phyloP scores from a whole-genome alignment of 129 eudicot genomes.

The Pittosporum tobira region DNA sequence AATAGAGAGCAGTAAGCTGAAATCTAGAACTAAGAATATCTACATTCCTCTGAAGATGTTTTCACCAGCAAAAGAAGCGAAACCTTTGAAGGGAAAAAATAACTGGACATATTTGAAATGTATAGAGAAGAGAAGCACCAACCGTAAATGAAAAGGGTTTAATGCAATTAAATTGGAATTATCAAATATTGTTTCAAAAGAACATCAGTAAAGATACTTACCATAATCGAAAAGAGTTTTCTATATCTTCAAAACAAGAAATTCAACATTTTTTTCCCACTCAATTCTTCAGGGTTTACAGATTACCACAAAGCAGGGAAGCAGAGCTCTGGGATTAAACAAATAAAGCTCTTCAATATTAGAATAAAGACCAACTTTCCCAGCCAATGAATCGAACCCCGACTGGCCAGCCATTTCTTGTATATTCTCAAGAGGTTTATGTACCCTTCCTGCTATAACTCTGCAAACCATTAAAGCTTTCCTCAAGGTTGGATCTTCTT shows the following conservation, averaged over 20 bases:
- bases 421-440: conserved; percentile 80
- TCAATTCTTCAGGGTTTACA: conserved; percentile 51
- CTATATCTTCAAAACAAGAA: conserved; percentile 1
- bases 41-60: conserved; percentile 4
- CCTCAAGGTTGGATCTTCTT: conserved; percentile 33
- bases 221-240: conserved; percentile 18
- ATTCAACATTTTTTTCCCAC: conserved; percentile 5
- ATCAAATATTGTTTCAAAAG: conserved; percentile 18
- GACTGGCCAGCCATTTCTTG: conserved; percentile 77
- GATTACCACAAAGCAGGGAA: conserved; percentile 93
- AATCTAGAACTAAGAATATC: not conserved
- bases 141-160: no score
- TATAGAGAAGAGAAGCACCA: conserved; percentile 10
- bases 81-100: not conserved
- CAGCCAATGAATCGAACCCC: conserved; percentile 97
- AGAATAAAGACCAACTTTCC: conserved; percentile 88
- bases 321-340: conserved; percentile 85
- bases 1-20: no score
- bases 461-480: conserved; percentile 89
- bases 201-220: conserved; percentile 18
- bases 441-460: conserved; percentile 95
- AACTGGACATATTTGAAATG: conserved; percentile 1
- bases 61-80: not conserved
- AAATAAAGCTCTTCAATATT: conserved; percentile 90
- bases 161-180: conserved; percentile 16